A percentile compares a stretch with the other conserved stretches of the same genome.
Conservation (phyloP, 1,139 yeast species). For the Candida sanyaensis region DNA sequence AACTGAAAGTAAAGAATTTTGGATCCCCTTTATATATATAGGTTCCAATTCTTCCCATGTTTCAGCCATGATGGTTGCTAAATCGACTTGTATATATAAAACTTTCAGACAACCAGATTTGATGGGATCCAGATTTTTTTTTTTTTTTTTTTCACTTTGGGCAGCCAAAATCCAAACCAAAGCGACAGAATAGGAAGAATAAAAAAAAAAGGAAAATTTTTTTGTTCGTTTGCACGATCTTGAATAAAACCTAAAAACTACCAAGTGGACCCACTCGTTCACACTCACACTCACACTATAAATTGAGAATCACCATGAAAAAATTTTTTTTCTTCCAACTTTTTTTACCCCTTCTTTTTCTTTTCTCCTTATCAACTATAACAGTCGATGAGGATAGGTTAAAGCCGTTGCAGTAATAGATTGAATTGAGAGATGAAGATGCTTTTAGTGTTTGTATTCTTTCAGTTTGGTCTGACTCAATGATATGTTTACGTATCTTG, state of each 20-base stretch:
- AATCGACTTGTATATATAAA: too few relatives aligned
- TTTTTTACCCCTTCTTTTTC: constrained; percentile 9
- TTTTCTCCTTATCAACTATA: constrained; percentile 54
- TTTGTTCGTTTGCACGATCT: not conserved
- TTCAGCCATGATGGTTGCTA: constrained; percentile 2
- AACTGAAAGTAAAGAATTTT: constrained; percentile 34
- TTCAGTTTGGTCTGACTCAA: constrained; percentile 17
- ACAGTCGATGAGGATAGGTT: constrained; percentile 66
- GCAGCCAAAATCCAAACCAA: too few relatives aligned
- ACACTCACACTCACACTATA: not conserved
- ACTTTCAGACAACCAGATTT: not conserved
- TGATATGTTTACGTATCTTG: constrained; percentile 11
- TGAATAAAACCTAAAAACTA: not conserved
- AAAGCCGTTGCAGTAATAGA: constrained; percentile 46
- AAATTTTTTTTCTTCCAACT: constrained; percentile 7
- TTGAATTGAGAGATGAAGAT: constrained; percentile 3
- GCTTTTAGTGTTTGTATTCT: constrained; percentile 4
- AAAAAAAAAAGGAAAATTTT: not conserved
- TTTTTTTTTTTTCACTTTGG: not conserved
- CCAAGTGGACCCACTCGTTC: not conserved
- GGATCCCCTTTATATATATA: constrained; percentile 24
- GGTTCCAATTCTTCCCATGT: constrained; percentile 17
- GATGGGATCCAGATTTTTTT: not conserved
- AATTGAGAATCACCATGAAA: constrained; percentile 1
- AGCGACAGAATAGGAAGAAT: too few relatives aligned